These are phyloP conservation scores for Colletotrichum sansevieriae DNA, from an alignment of 2,329 filamentous ascomycete species.

Conservation along the genomic window DNA sequence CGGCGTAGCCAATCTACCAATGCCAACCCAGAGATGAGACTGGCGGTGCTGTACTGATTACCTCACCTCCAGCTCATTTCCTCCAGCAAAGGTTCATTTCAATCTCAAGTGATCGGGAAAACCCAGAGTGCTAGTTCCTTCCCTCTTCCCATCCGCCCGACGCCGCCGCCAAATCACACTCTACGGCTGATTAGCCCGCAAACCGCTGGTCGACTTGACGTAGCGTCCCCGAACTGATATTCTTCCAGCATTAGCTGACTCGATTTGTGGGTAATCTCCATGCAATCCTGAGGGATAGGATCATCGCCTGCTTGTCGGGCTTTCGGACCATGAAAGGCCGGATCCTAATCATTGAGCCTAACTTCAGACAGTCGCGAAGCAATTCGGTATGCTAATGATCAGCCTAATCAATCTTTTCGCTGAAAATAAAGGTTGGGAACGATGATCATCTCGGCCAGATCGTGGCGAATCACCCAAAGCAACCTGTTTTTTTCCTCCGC, in stretches of 20 bases:
- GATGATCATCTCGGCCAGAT: constrained; percentile 16
- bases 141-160: constrained; percentile 5
- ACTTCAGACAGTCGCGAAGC: neutral
- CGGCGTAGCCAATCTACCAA: constrained; percentile 30
- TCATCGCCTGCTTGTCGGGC: constrained; percentile 17
- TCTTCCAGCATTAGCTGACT: constrained; percentile 25
- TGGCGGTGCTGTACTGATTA: constrained; percentile 11
- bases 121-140: neutral
- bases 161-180: constrained; percentile 11
- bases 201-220: neutral
- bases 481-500: no score
- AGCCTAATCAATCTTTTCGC: neutral
- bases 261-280: constrained; percentile 29
- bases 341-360: neutral
- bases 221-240: no score
- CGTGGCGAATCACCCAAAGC: constrained; percentile 8
- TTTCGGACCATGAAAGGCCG: constrained; percentile 26
- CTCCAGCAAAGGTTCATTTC: no score
- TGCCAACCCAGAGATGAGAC: constrained; percentile 15
- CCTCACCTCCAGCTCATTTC: constrained; percentile 11
- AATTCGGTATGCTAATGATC: neutral
- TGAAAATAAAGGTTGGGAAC: neutral
- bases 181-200: constrained; percentile 10
- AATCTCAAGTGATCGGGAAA: neutral
- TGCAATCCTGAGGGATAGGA: constrained; percentile 19